Evolutionary conservation across 176 grass and related monocot genomes (phyloP), one percentile per base, ranked within the genome.

Genomic region (Carex cristatella): DNA sequence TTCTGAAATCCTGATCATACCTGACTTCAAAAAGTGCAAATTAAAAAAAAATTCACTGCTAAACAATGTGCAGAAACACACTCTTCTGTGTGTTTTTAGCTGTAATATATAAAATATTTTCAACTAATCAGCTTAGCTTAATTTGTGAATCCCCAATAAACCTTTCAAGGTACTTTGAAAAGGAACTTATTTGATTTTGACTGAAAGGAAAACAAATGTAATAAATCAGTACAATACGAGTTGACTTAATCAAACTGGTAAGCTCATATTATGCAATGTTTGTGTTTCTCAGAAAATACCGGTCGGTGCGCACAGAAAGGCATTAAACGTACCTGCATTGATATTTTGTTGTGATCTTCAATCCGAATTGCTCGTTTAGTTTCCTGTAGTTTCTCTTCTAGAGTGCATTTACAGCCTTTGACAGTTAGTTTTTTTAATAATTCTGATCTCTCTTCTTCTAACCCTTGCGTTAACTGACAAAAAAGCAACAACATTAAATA

Each of bases 381-480:
- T 31, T 82, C 79, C 65, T 74, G 35, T 9, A 48, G 1, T 81
- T 73, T 87, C 51, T 63, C 79, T 64, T 30, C 18, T 48, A 38
- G 37, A 61, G 10, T 71, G 48, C 61, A 69, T 56, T 42, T 61
- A 60, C 77, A 81, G 75, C 46, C 14, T 18, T 72, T 65, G 5
- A 58, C 18, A 9, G 32, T 32, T 14, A 37, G 76, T 10, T 57
- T 78, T 66, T 15, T 49, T 28, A 69, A 54, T 19, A 49, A 69
- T 61, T 81, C 65, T 19, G 35, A 60, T 86, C 31, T 87, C 7
- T 70, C 79, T 81, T 82, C 65, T 63, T 87, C 67, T 61, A 77
- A 51, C 53, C 63, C 79, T 58, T 69, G 16, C 18, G 66, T 87
- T 54, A 83, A 72, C 86, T 83, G 54, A 83, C n/a, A 35, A 33